Base-by-base conservation (phyloP, 345 rosid species). In the Erodium maritimum region DNA sequence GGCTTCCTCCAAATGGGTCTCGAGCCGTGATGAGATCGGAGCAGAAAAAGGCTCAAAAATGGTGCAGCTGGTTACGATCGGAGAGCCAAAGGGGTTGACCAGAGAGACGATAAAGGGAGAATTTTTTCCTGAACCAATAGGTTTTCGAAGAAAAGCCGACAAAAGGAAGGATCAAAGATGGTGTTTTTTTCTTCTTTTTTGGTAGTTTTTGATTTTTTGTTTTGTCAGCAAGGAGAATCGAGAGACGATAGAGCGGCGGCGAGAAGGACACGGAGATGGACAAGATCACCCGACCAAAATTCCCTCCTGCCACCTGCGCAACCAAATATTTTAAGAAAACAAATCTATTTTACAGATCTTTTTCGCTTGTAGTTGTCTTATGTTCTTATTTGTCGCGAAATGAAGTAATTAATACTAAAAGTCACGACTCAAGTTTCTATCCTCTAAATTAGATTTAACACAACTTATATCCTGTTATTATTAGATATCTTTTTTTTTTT, bases 71-170 rank as follows among this genome's bases (percentile, higher is more conserved):
- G 8, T 42, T 3, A 12, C 12, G 48, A 21, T 7, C 1, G 52
- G 51, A 20, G 21, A 51, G 20, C 54, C 54, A 51, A 5, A 4
- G 19, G 21, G 54, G 56, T 61, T 79, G 76, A 73, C 76, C 70
- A 50, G 55, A 54, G 13, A 61, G 60, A 56, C 48, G 46, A 25
- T 11, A 8, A 42, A 3, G 55, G 37, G 17, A 20, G 13, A 21
- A 42, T 10, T 42, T 2, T 57, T 51, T 51, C 56, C 57, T 55
- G 52, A 19, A 48, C 20, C 52, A 50, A 22, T 17, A 60, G 56
- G 65, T 23, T 56, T 66, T 42, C 52, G 59, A 20, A 8, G 34
- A 62, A 56, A 66, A 50, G 72, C 59, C 18, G 71, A 22, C 70
- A 29, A 61, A 63, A 48, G 23, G 22, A 17, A 22, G 5, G 20